Evolutionary conservation across 2,329 filamentous ascomycete species (phyloP).

Genomic region (Metarhizium album): DNA sequence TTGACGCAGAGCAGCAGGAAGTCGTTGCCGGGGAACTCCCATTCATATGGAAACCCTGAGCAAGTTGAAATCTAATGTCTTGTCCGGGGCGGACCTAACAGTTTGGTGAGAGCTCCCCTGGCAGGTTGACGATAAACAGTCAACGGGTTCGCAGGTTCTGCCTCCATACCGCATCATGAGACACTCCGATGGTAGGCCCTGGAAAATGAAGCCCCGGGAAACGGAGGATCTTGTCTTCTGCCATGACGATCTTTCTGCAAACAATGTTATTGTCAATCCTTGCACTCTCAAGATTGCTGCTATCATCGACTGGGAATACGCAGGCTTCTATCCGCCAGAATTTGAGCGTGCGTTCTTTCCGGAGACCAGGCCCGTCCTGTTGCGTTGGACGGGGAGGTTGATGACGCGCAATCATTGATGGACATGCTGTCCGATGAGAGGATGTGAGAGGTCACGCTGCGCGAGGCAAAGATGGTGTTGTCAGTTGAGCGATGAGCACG

Average conservation of each 20-base stretch:
- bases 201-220: constrained; percentile 7
- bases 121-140: neutral
- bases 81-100: constrained; percentile 7
- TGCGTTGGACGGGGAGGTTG: constrained; percentile 4
- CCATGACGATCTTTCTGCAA: neutral
- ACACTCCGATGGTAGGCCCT: neutral
- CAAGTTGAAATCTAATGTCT: constrained; percentile 5
- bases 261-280: neutral
- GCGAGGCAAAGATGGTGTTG: neutral
- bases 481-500: neutral
- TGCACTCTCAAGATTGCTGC: constrained; percentile 19
- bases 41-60: constrained; percentile 3
- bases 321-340: constrained; percentile 20
- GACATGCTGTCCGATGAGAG: neutral
- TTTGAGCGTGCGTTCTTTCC: constrained; percentile 18
- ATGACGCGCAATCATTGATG: neutral
- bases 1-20: neutral
- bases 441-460: neutral
- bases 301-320: constrained; percentile 28
- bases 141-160: constrained; percentile 6
- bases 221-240: constrained; percentile 9
- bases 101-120: constrained; percentile 1
- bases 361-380: constrained; percentile 13
- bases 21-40: constrained; percentile 5
- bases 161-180: constrained; percentile 9